Conservation (phyloP, 768 basidiomycete genomes). For the Chlorophyllum brunneum region DNA sequence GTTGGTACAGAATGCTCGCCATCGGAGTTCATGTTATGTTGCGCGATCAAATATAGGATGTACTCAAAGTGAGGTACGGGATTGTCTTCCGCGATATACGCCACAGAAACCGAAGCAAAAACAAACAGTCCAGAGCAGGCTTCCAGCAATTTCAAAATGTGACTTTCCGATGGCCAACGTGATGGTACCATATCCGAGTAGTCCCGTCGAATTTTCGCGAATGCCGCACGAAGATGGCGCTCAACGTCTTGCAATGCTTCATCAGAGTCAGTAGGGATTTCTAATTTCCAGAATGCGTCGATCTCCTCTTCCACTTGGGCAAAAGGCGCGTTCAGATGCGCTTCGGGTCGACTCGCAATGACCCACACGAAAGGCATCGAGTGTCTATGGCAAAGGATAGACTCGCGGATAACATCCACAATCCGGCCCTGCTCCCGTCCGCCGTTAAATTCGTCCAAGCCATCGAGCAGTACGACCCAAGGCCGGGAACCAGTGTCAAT, state of each 20-base stretch:
- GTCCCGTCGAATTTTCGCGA: not conserved
- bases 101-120: not conserved
- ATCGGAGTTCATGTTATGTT: not conserved
- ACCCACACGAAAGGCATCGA: not conserved
- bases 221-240: not conserved
- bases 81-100: not conserved
- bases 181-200: not conserved
- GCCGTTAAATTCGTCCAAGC: constrained; percentile 1
- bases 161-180: not conserved
- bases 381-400: not conserved
- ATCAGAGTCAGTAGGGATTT: not conserved
- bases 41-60: not conserved
- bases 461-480: not conserved
- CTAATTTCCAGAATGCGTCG: not conserved
- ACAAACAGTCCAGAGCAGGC: not conserved
- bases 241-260: not conserved
- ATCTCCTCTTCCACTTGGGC: not conserved
- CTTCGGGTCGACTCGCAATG: not conserved
- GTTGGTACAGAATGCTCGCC: no score
- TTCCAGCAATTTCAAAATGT: not conserved
- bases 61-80: not conserved
- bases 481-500: not conserved
- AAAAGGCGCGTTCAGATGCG: not conserved
- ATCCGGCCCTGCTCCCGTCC: not conserved
- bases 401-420: not conserved